phyloP scores from a whole-genome alignment of 116 monocot species.

The Phalaenopsis hybrid region DNA sequence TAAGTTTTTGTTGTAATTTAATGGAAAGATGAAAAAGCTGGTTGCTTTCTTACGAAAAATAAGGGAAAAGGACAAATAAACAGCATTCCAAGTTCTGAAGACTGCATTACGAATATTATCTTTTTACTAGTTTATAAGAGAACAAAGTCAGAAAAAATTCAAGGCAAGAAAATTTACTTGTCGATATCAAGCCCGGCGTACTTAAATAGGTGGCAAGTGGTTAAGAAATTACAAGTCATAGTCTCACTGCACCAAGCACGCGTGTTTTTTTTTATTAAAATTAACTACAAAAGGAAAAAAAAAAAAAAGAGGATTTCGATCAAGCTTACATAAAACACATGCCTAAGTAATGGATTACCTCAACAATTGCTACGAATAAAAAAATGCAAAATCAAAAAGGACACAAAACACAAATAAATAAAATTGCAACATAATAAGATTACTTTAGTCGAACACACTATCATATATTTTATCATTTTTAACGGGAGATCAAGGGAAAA shows the following conservation, averaged over 20 bases:
- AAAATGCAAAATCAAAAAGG: neutral
- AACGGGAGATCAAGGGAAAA: neutral
- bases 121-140: neutral
- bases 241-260: neutral
- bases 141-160: neutral
- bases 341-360: neutral
- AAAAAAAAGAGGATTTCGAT: neutral
- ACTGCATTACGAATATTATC: slow-evolving; percentile 35
- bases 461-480: neutral
- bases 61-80: slow-evolving; percentile 95
- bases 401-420: neutral
- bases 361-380: neutral
- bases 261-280: neutral
- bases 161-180: slow-evolving; percentile 58
- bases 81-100: slow-evolving; percentile 98
- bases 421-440: neutral
- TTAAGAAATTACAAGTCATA: slow-evolving; percentile 52
- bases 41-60: slow-evolving; percentile 81
- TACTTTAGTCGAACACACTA: neutral
- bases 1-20: neutral
- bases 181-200: slow-evolving; percentile 91
- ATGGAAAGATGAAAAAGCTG: neutral
- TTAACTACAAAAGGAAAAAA: neutral
- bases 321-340: neutral
- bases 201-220: slow-evolving; percentile 84